Conservation (phyloP, 106 monocot genomes). For the Dioscorea dumetorum region DNA sequence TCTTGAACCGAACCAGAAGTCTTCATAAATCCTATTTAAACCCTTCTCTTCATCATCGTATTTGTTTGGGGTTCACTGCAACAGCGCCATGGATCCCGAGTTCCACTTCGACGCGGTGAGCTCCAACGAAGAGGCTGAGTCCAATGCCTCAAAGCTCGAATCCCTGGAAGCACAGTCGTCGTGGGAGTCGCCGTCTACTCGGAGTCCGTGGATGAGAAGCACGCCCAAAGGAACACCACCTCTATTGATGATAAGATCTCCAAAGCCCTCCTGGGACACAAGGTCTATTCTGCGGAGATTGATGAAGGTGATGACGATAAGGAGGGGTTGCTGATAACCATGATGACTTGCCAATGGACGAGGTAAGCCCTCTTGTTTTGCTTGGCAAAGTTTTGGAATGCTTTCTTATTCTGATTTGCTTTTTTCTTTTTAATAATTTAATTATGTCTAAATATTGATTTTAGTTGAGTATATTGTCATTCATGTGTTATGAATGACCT, state of each 20-base stretch:
- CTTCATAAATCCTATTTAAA: too few relatives aligned
- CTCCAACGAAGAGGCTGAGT: slow-evolving; percentile 40
- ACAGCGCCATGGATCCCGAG: slow-evolving; percentile 28
- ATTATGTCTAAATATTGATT: background rate
- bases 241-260: slow-evolving; percentile 86
- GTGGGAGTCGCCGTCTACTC: slow-evolving; percentile 82
- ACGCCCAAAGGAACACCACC: slow-evolving; percentile 58
- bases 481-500: too few relatives aligned
- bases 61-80: too few relatives aligned
- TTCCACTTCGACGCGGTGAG: slow-evolving; percentile 38
- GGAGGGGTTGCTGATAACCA: slow-evolving; percentile 11
- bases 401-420: background rate
- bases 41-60: too few relatives aligned
- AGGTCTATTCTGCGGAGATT: slow-evolving; percentile 16
- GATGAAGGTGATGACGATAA: slow-evolving; percentile 19
- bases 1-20: too few relatives aligned
- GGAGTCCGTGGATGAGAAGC: slow-evolving; percentile 74
- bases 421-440: background rate
- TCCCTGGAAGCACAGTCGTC: slow-evolving; percentile 42
- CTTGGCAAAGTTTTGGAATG: background rate
- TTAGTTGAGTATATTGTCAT: background rate
- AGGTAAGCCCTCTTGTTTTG: background rate
- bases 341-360: background rate
- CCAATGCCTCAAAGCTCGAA: background rate
- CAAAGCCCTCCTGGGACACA: slow-evolving; percentile 25